Evolutionary conservation across 495 filamentous ascomycete genomes (phyloP).

Genomic region (Podospora pseudocomata): DNA sequence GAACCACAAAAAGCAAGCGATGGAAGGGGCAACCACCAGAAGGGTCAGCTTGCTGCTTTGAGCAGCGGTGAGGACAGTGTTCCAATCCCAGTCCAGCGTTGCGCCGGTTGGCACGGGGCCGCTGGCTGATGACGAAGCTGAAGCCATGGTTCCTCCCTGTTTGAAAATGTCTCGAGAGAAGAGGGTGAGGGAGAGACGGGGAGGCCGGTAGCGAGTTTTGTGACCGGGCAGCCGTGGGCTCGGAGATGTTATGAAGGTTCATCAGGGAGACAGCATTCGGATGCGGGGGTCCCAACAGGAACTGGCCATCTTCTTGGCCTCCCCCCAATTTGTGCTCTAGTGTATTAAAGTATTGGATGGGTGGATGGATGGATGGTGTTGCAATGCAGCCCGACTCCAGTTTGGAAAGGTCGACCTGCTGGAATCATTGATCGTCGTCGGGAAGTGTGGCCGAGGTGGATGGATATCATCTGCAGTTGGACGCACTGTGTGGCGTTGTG

Average conservation of each 20-base stretch:
- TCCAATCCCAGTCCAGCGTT: conserved; percentile 7
- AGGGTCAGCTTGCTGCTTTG: conserved; percentile 15
- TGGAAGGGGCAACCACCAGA: conserved; percentile 8
- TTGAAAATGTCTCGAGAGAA: background rate
- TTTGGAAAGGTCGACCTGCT: background rate
- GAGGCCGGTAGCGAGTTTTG: background rate
- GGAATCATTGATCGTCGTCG: background rate
- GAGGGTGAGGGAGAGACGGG: background rate
- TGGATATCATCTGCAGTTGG: background rate
- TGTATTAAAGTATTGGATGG: background rate
- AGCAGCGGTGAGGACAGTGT: conserved; percentile 4
- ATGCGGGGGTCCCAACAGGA: conserved; percentile 2
- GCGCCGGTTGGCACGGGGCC: conserved; percentile 2
- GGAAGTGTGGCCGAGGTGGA: background rate
- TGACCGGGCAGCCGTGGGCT: background rate
- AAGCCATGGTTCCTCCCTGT: conserved; percentile 12
- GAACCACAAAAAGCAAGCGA: conserved; percentile 27
- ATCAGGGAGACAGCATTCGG: background rate
- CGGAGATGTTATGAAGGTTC: background rate
- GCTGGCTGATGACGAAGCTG: conserved; percentile 8
- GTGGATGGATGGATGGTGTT: background rate
- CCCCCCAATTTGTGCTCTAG: background rate
- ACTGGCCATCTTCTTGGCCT: background rate
- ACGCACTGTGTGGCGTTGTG: background rate
- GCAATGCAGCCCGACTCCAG: background rate